Evolutionary conservation across 371 early-diverging fungal species (phyloP).

Genomic region (Mucor velutinosus): DNA sequence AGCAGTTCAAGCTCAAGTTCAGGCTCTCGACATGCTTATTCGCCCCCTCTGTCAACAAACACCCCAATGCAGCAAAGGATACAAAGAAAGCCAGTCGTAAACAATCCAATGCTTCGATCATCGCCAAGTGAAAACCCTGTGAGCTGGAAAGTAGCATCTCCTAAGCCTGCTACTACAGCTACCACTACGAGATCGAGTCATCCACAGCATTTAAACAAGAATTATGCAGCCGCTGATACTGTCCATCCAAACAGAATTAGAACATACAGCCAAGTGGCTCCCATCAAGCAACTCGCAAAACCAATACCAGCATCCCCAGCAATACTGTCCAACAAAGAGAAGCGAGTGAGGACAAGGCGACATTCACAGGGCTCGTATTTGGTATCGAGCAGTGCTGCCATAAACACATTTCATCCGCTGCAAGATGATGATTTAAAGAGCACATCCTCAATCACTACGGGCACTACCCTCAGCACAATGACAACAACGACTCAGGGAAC

Average conservation of each 20-base stretch:
- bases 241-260: slow-evolving; percentile 7
- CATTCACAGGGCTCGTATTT: slow-evolving; percentile 5
- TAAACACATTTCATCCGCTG: background rate
- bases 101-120: slow-evolving; percentile 2
- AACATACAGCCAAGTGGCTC: background rate
- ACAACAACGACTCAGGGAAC: background rate
- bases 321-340: background rate
- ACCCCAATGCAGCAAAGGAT: slow-evolving; percentile 11
- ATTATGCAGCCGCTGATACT: slow-evolving; percentile 17
- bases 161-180: background rate
- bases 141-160: slow-evolving; percentile 6
- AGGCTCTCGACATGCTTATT: background rate
- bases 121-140: background rate
- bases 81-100: slow-evolving; percentile 24
- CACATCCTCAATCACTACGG: background rate
- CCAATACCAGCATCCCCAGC: background rate
- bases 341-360: background rate
- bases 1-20: background rate
- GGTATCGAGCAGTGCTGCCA: background rate
- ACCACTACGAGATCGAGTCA: background rate
- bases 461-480: background rate
- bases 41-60: background rate
- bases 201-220: background rate
- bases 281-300: background rate
- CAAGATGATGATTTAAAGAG: background rate